Percentiles rank a stretch among this genome's conserved stretches.
phyloP scores from a whole-genome alignment of 2,329 filamentous ascomycete species.

The Aspergillus sp. region DNA sequence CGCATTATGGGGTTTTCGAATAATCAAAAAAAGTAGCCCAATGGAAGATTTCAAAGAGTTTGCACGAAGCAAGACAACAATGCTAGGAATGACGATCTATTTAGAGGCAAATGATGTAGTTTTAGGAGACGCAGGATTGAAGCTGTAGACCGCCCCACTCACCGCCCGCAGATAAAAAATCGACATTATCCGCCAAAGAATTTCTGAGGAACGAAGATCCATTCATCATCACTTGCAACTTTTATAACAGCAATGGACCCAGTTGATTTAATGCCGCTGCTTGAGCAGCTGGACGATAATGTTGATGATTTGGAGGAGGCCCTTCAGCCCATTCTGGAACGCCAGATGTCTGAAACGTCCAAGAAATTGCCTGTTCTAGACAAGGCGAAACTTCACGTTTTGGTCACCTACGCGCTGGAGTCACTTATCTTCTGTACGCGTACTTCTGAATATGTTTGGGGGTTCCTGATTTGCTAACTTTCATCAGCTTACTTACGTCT shows the following conservation, averaged over 20 bases:
- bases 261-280: constrained; percentile 58
- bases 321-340: constrained; percentile 67
- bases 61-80: background rate
- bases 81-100: background rate
- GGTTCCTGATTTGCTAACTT: constrained; percentile 7
- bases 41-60: background rate
- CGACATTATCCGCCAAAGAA: constrained; percentile 2
- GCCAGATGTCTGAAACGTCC: constrained; percentile 61
- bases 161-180: constrained; percentile 18
- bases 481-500: constrained; percentile 67
- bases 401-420: constrained; percentile 83
- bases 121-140: background rate
- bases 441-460: background rate
- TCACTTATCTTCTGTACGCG: constrained; percentile 77
- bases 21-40: background rate
- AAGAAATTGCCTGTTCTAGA: constrained; percentile 85
- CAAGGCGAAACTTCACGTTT: constrained; percentile 88
- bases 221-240: constrained; percentile 7
- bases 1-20: background rate
- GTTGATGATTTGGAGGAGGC: constrained; percentile 73
- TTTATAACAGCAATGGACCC: constrained; percentile 43
- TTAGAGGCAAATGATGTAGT: background rate
- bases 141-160: constrained; percentile 11
- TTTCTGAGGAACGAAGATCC: constrained; percentile 9
- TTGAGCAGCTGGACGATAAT: constrained; percentile 71